Evolutionary conservation across 805 yeast genomes (phyloP).

Genomic region (Teunomyces kruisii): DNA sequence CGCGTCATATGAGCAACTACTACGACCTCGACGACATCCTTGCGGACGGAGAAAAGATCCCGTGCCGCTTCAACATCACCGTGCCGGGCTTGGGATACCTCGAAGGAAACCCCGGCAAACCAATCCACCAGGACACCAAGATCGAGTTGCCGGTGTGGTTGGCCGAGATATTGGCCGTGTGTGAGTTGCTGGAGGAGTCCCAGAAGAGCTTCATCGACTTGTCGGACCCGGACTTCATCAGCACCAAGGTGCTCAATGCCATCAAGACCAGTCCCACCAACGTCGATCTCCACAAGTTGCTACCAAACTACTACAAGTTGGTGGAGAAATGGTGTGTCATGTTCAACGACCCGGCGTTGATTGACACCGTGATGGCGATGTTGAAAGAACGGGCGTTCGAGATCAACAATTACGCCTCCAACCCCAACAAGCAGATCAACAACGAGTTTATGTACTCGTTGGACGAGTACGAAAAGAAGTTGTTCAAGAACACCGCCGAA

Average conservation of each 20-base stretch:
- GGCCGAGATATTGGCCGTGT: conserved; percentile 69
- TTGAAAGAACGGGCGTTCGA: conserved; percentile 65
- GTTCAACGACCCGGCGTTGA: conserved; percentile 64
- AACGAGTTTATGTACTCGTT: conserved; percentile 59
- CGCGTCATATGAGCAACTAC: conserved; percentile 32
- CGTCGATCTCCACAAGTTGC: conserved; percentile 65
- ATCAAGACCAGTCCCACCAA: conserved; percentile 68
- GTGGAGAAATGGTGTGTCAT: conserved; percentile 77
- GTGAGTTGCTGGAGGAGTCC: conserved; percentile 32
- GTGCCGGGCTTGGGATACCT: conserved; percentile 88
- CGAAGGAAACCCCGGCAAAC: conserved; percentile 71
- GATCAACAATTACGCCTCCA: conserved; percentile 68
- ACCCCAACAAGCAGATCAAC: conserved; percentile 48
- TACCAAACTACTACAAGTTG: conserved; percentile 66
- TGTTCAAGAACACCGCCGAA: conserved; percentile 55
- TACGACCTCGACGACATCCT: conserved; percentile 77
- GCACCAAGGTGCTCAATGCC: conserved; percentile 70
- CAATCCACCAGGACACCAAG: conserved; percentile 58
- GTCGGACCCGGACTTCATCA: conserved; percentile 68
- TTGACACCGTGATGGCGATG: conserved; percentile 51
- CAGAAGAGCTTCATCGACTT: conserved; percentile 61
- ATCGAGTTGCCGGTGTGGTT: conserved; percentile 87
- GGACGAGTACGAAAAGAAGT: conserved; percentile 72
- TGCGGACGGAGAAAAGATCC: conserved; percentile 70
- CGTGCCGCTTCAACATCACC: conserved; percentile 72